phyloP scores from a whole-genome alignment of 371 early-diverging fungal species.

The Apophysomyces variabilis region DNA sequence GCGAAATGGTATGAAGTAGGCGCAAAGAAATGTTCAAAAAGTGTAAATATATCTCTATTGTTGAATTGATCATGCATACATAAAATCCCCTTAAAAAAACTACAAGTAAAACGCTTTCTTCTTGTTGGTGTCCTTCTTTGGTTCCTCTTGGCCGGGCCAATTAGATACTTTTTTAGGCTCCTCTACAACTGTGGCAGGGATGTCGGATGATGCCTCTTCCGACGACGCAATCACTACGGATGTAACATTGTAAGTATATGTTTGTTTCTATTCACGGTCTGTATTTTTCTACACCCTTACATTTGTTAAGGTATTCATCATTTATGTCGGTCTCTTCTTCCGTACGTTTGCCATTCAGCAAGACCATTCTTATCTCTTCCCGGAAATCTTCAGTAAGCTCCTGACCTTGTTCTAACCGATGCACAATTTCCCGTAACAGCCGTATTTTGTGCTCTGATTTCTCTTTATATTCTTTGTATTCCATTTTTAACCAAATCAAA shows the following conservation, averaged over 20 bases:
- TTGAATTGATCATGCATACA: background rate
- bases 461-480: slow-evolving; percentile 53
- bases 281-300: slow-evolving; percentile 22
- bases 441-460: slow-evolving; percentile 43
- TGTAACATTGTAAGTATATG: too few relatives aligned
- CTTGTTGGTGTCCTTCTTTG: background rate
- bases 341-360: slow-evolving; percentile 27
- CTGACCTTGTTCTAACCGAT: slow-evolving; percentile 45
- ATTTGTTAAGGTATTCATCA: slow-evolving; percentile 44
- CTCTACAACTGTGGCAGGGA: background rate
- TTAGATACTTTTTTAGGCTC: background rate
- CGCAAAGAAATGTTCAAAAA: too few relatives aligned
- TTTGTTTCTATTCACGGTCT: background rate
- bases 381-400: slow-evolving; percentile 32
- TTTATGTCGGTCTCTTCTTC: slow-evolving; percentile 31
- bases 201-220: background rate
- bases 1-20: too few relatives aligned
- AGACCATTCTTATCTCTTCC: slow-evolving; percentile 47
- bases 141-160: background rate
- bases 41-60: too few relatives aligned
- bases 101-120: slow-evolving; percentile 17
- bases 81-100: background rate
- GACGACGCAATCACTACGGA: background rate
- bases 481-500: slow-evolving; percentile 54
- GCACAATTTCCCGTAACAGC: slow-evolving; percentile 43